phyloP scores from a whole-genome alignment of 169 alveolate species.

The Plasmodium billcollinsi region DNA sequence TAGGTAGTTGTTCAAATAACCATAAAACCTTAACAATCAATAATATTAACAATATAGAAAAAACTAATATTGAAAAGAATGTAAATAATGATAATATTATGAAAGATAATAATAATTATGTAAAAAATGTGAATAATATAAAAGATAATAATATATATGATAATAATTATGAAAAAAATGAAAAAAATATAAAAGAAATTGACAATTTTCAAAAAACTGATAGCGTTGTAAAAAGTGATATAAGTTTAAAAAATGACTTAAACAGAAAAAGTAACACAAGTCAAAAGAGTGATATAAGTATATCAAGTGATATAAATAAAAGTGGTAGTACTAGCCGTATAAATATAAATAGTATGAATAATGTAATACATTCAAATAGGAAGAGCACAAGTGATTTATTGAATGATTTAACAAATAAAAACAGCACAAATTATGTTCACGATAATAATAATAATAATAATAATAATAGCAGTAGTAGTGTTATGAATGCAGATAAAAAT shows the following conservation, averaged over 20 bases:
- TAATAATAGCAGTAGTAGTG: slow-evolving; percentile 6
- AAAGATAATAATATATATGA: slow-evolving; percentile 13
- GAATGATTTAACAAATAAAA: slow-evolving; percentile 7
- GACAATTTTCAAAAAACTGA: no score
- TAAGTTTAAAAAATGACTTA: background rate
- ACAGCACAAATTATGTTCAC: background rate
- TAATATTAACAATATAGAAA: no score
- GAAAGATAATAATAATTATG: background rate
- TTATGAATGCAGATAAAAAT: background rate
- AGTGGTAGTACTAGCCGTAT: background rate
- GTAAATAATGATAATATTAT: slow-evolving; percentile 9
- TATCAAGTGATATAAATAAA: background rate
- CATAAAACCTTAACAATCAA: no score
- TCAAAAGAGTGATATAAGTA: slow-evolving; percentile 2
- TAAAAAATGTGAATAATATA: background rate
- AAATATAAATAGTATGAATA: no score
- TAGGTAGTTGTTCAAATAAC: slow-evolving; percentile 23
- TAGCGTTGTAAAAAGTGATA: slow-evolving; percentile 2
- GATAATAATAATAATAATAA: slow-evolving; percentile 4
- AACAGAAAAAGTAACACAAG: background rate
- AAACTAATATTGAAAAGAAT: slow-evolving; percentile 15
- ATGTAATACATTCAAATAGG: background rate
- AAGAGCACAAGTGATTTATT: slow-evolving; percentile 1
- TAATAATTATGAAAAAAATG: no score
- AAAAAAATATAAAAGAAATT: no score